phyloP scores from a whole-genome alignment of 2,329 filamentous ascomycete genomes.

The Aspergillus candidus region DNA sequence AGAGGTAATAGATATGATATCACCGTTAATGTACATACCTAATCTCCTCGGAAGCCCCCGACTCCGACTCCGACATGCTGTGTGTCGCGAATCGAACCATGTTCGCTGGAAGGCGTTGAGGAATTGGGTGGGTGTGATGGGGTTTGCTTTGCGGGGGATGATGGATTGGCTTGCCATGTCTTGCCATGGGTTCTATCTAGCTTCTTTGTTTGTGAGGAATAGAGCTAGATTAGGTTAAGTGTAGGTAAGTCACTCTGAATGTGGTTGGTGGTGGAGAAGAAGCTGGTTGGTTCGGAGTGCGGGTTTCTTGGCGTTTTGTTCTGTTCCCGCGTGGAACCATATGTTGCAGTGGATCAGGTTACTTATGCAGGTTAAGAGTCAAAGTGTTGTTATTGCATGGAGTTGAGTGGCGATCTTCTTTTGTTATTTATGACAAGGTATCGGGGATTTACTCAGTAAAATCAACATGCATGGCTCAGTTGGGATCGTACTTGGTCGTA shows the following conservation, averaged over 20 bases:
- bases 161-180: slow-evolving; percentile 4
- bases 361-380: no score
- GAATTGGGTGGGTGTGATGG: slow-evolving; percentile 26
- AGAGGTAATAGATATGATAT: not conserved
- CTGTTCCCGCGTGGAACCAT: no score
- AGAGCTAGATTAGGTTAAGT: not conserved
- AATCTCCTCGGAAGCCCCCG: slow-evolving; percentile 18
- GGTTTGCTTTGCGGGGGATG: no score
- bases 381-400: not conserved
- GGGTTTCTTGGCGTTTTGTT: not conserved
- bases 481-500: no score
- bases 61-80: not conserved
- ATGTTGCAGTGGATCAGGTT: no score
- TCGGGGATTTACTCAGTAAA: not conserved
- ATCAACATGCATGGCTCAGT: no score
- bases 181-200: slow-evolving; percentile 12
- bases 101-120: slow-evolving; percentile 23
- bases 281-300: no score
- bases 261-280: not conserved
- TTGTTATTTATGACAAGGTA: no score
- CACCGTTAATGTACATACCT: slow-evolving; percentile 16
- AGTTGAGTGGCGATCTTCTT: no score
- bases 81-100: slow-evolving; percentile 21
- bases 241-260: not conserved
- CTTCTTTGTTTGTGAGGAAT: not conserved